Base-by-base conservation (phyloP, 805 yeast genomes). In the Priceomyces castillae region DNA sequence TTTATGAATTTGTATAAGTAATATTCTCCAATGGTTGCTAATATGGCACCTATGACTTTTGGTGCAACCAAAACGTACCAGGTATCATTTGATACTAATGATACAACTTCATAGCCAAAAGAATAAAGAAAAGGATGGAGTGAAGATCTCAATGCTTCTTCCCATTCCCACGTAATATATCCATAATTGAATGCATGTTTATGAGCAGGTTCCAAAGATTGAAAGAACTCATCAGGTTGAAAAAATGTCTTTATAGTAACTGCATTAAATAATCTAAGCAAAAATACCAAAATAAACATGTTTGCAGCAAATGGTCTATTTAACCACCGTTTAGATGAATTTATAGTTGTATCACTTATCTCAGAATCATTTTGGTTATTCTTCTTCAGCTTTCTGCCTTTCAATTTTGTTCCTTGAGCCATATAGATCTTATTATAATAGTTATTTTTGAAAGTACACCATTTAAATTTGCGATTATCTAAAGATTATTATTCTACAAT, bases 211-310 rank as follows among this genome's bases (percentile, higher is more conserved):
- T 94, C 99, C 40, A 94, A 66, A 0, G 90, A 73, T 64, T 94
- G 99, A 81, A 84, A 94, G 64, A 75, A 94, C 63, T 94, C 99
- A 62, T 94, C 99, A 0, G 99, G 92, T 61, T 94, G 99, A 65
- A 94, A 94, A 58, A 81, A 94, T 0, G 98, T 89, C 43, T 59
- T 59, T 4, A 80, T 77, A 1, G 81, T 60, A 18, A 86, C 57
- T 0, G 95, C 78, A 61, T 90, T 89, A 53, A 77, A 25, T 7
- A 83, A 48, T 30, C 97, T 65, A 15, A 78, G 53, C 0, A 68
- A 39, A 2, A 78, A 43, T 14, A 60, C 30, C 16, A 34, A 41
- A 14, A 45, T 18, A 30, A 47, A 42, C 19, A 38, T 30, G 22
- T 44, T 31, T 17, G 28, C 42, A 9, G 42, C 28, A 12, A 44